phyloP scores from a whole-genome alignment of 768 basidiomycete species.

The Rhizopogon vinicolor region DNA sequence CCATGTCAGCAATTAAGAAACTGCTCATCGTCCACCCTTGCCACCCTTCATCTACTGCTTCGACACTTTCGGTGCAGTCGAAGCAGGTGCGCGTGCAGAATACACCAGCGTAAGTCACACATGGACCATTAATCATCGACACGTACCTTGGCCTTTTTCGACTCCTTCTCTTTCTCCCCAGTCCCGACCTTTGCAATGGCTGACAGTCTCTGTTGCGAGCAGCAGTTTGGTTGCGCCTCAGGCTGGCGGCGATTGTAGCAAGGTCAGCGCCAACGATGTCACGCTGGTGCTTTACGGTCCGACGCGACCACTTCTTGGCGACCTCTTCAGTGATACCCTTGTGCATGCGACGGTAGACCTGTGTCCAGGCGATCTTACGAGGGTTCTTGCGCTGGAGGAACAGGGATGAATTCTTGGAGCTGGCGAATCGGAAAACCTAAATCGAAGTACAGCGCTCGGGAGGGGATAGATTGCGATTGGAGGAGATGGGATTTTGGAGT shows the following conservation, averaged over 20 bases:
- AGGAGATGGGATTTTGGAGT: slow-evolving; percentile 72
- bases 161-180: slow-evolving; percentile 96
- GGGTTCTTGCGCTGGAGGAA: slow-evolving; percentile 99
- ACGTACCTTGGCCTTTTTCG: slow-evolving; percentile 80
- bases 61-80: slow-evolving; percentile 78
- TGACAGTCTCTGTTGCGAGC: slow-evolving; percentile 72
- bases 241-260: slow-evolving; percentile 83
- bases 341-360: slow-evolving; percentile 93
- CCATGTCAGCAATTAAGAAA: neutral
- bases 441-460: neutral
- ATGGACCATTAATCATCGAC: neutral
- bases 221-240: slow-evolving; percentile 88
- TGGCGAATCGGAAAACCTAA: slow-evolving; percentile 93
- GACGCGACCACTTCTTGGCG: slow-evolving; percentile 96
- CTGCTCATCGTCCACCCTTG: slow-evolving; percentile 63
- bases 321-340: slow-evolving; percentile 99
- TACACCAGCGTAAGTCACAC: slow-evolving; percentile 21
- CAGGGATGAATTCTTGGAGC: slow-evolving; percentile 91
- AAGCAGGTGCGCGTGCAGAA: slow-evolving; percentile 51
- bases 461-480: neutral
- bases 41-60: slow-evolving; percentile 97
- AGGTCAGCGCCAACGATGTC: slow-evolving; percentile 98
- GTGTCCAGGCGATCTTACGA: slow-evolving; percentile 98
- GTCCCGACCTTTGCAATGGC: slow-evolving; percentile 94
- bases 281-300: slow-evolving; percentile 96